Percentiles rank a stretch among this genome's conserved stretches.
Conservation (phyloP, 192 early-diverging fungal species). For the Coemansia sp. region DNA sequence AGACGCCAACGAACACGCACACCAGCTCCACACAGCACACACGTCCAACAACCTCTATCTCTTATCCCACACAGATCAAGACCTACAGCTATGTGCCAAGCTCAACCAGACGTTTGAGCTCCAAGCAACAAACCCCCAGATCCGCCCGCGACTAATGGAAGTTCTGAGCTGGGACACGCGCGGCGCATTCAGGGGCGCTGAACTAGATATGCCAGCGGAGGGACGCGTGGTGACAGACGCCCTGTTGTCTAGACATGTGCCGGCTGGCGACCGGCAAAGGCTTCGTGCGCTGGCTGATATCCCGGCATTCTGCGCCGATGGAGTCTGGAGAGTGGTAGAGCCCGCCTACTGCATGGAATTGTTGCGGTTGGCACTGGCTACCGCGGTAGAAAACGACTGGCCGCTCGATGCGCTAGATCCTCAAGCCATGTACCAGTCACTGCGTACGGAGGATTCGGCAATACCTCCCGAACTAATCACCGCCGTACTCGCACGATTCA, state of each 20-base stretch:
- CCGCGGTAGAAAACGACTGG: slow-evolving; percentile 46
- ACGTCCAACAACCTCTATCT: slow-evolving; percentile 54
- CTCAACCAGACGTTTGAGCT: slow-evolving; percentile 53
- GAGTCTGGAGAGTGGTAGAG: background rate
- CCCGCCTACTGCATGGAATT: slow-evolving; percentile 39
- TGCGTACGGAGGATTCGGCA: slow-evolving; percentile 16
- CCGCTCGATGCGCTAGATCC: slow-evolving; percentile 21
- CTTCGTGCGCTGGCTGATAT: slow-evolving; percentile 36
- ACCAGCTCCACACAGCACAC: slow-evolving; percentile 45
- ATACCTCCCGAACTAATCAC: slow-evolving; percentile 29
- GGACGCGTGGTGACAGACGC: slow-evolving; percentile 20
- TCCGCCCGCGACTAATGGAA: slow-evolving; percentile 35
- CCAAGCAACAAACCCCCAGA: slow-evolving; percentile 33
- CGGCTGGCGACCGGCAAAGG: slow-evolving; percentile 22
- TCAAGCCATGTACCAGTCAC: slow-evolving; percentile 14
- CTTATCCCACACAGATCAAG: slow-evolving; percentile 10
- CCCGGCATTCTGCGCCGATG: slow-evolving; percentile 36
- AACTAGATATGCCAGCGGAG: slow-evolving; percentile 30
- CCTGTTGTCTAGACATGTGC: slow-evolving; percentile 28
- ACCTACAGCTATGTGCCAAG: slow-evolving; percentile 30
- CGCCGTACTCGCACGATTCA: slow-evolving; percentile 38
- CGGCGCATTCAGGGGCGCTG: slow-evolving; percentile 42
- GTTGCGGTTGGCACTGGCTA: slow-evolving; percentile 44
- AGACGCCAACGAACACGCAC: slow-evolving; percentile 27
- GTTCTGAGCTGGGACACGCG: slow-evolving; percentile 42